Percentiles rank a stretch among this genome's conserved stretches.
Conservation (phyloP, 1,284 basidiomycete species). For the Fereydounia khargensis region DNA sequence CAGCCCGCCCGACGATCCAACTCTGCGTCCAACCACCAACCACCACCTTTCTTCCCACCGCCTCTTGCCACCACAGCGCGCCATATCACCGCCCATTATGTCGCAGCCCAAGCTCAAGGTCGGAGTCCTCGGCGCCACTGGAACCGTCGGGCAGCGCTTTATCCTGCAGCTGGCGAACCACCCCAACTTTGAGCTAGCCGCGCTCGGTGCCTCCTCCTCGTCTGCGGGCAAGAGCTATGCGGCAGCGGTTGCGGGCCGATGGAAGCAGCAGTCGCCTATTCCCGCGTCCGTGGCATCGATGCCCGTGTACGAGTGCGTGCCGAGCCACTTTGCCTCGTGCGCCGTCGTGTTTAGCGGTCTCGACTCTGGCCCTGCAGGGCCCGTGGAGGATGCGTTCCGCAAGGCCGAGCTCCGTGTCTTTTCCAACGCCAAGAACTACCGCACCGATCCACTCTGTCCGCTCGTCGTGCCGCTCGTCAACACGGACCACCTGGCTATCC, state of each 20-base stretch:
- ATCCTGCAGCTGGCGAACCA: slow-evolving; percentile 83
- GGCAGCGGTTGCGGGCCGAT: slow-evolving; percentile 68
- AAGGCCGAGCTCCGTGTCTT: slow-evolving; percentile 86
- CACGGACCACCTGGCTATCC: slow-evolving; percentile 77
- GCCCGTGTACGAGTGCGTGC: slow-evolving; percentile 75
- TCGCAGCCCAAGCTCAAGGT: slow-evolving; percentile 68
- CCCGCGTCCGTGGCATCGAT: slow-evolving; percentile 70
- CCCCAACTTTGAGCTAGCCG: slow-evolving; percentile 85
- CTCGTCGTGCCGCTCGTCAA: slow-evolving; percentile 97
- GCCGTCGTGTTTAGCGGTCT: slow-evolving; percentile 89
- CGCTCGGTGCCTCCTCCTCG: slow-evolving; percentile 82
- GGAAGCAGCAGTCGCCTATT: slow-evolving; percentile 85
- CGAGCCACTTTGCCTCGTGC: slow-evolving; percentile 77
- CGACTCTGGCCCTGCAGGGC: slow-evolving; percentile 89
- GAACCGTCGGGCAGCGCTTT: slow-evolving; percentile 65
- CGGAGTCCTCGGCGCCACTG: slow-evolving; percentile 91
- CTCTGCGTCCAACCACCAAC: background rate
- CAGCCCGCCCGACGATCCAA: background rate
- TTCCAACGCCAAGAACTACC: slow-evolving; percentile 96
- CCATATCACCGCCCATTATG: background rate
- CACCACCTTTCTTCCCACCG: background rate
- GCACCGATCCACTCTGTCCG: slow-evolving; percentile 89
- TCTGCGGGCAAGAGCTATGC: slow-evolving; percentile 84
- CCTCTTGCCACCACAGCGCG: background rate
- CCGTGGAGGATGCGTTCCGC: slow-evolving; percentile 86